phyloP scores from a whole-genome alignment of 202 grass and related monocot genomes.

The Setaria viridis region DNA sequence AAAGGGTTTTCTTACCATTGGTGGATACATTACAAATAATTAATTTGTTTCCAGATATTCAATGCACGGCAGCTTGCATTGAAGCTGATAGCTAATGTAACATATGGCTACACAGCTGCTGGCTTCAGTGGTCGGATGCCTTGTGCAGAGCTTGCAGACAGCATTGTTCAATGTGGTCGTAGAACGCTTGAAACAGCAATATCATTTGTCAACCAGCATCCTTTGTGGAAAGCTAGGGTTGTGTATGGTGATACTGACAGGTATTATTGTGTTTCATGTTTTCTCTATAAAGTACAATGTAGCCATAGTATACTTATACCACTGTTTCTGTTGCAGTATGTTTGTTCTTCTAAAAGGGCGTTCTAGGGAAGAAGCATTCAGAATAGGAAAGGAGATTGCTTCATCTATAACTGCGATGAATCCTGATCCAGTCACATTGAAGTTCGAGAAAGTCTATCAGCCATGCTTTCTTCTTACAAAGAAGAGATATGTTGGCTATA shows the following conservation, averaged over 20 bases:
- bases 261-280: slow-evolving; percentile 52
- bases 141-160: slow-evolving; percentile 97
- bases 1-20: background rate
- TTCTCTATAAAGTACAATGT: slow-evolving; percentile 36
- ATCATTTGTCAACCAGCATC: slow-evolving; percentile 86
- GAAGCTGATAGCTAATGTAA: slow-evolving; percentile 97
- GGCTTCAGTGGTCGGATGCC: slow-evolving; percentile 97
- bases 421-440: slow-evolving; percentile 85
- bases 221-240: slow-evolving; percentile 87
- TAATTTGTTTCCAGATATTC: slow-evolving; percentile 70
- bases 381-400: slow-evolving; percentile 95
- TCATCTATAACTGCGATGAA: slow-evolving; percentile 78
- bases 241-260: slow-evolving; percentile 99
- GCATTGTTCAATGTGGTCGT: slow-evolving; percentile 97
- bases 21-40: slow-evolving; percentile 33
- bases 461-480: slow-evolving; percentile 98
- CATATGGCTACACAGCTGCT: slow-evolving; percentile 98
- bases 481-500: slow-evolving; percentile 98
- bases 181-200: slow-evolving; percentile 95
- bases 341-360: slow-evolving; percentile 97
- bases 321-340: slow-evolving; percentile 62
- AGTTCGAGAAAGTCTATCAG: slow-evolving; percentile 91
- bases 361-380: slow-evolving; percentile 82
- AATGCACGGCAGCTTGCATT: slow-evolving; percentile 98
- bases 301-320: slow-evolving; percentile 23